These are phyloP conservation scores for Phlebiopsis flavidoalba DNA, from an alignment of 768 basidiomycete genomes.

Conservation along the genomic window DNA sequence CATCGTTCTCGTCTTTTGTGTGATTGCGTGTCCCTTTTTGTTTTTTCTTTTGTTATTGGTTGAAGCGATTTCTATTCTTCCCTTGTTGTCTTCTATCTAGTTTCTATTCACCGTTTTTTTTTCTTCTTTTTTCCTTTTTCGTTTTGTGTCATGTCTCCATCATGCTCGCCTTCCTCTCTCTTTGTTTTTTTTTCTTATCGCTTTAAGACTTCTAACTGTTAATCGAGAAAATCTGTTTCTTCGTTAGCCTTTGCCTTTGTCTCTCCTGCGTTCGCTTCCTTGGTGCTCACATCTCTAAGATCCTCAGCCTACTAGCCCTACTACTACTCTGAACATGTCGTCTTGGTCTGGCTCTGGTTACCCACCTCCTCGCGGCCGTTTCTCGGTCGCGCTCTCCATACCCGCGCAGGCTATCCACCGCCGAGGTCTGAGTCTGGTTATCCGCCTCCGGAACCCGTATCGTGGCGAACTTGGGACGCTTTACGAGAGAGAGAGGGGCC, in stretches of 20 bases:
- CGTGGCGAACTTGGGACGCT: constrained; percentile 63
- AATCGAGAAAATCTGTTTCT: too few species aligned
- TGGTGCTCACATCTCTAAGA: constrained; percentile 45
- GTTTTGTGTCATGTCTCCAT: constrained; percentile 42
- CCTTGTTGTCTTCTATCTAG: too few species aligned
- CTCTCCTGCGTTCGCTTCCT: constrained; percentile 47
- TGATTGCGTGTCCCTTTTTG: constrained; percentile 46
- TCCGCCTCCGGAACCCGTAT: constrained; percentile 47
- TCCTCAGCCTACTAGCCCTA: too few species aligned
- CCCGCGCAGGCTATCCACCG: constrained; percentile 45
- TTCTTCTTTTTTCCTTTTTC: too few species aligned
- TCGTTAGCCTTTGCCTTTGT: too few species aligned
- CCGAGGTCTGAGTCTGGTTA: constrained; percentile 52
- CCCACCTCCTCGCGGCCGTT: constrained; percentile 67
- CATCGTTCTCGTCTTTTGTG: constrained; percentile 34
- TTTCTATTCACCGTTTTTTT: too few species aligned
- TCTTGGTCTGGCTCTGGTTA: constrained; percentile 68
- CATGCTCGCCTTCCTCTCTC: constrained; percentile 81
- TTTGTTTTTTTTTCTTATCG: too few species aligned
- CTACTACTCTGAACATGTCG: constrained; percentile 66
- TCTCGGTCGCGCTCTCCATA: constrained; percentile 81
- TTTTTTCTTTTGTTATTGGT: too few species aligned
- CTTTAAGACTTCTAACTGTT: too few species aligned
- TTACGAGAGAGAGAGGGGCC: constrained; percentile 73
- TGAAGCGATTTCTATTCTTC: too few species aligned